phyloP scores from a whole-genome alignment of 2,329 filamentous ascomycete genomes.

The Exophiala sideris region DNA sequence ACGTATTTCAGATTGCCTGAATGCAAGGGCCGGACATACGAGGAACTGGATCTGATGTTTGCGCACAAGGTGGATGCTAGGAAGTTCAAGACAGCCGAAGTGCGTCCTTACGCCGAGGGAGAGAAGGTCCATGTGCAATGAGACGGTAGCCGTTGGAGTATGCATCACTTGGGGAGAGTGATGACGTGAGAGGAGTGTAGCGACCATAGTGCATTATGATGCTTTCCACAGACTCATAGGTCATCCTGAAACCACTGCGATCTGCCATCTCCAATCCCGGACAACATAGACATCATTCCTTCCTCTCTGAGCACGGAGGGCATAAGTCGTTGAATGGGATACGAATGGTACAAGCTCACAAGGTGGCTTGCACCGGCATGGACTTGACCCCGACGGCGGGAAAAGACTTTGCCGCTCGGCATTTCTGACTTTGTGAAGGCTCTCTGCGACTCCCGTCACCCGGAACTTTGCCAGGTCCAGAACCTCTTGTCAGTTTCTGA shows the following conservation, averaged over 20 bases:
- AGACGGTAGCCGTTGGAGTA: neutral
- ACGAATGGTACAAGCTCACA: no score
- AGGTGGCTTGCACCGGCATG: neutral
- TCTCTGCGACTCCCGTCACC: neutral
- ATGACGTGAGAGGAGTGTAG: neutral
- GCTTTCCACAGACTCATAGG: no score
- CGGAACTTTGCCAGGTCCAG: neutral
- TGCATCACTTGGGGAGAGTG: neutral
- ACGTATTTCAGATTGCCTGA: no score
- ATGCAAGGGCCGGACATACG: no score
- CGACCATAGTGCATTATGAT: no score
- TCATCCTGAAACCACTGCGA: no score
- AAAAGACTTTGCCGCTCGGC: constrained; percentile 7
- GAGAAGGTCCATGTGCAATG: neutral
- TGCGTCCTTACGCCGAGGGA: neutral
- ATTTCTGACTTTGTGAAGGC: neutral
- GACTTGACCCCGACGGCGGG: neutral
- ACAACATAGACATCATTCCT: no score
- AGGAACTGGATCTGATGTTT: no score
- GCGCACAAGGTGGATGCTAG: neutral
- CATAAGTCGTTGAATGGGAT: no score
- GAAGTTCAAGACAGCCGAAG: neutral
- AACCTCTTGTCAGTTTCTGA: neutral
- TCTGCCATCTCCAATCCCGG: no score
- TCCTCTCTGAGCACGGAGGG: no score